Evolutionary conservation across 2,329 filamentous ascomycete species (phyloP).

Genomic region (Aspergillus tubingensis): DNA sequence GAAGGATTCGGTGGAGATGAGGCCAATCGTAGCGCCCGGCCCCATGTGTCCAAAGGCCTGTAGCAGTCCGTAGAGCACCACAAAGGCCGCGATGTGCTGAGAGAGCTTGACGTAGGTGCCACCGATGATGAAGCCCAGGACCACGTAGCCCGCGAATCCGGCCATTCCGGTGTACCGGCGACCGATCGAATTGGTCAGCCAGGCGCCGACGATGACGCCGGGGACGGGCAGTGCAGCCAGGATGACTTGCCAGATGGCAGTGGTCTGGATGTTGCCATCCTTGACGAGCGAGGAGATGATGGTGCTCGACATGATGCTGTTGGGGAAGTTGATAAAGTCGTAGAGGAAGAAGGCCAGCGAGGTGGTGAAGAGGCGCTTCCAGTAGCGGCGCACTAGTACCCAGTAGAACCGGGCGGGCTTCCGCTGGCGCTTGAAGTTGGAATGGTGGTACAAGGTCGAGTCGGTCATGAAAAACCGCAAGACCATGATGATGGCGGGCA

Average conservation of each 20-base stretch:
- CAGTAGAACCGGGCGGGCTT: slow-evolving; percentile 28
- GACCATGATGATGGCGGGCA: slow-evolving; percentile 35
- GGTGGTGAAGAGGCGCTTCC: slow-evolving; percentile 32
- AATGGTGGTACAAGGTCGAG: slow-evolving; percentile 34
- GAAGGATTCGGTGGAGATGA: slow-evolving; percentile 36
- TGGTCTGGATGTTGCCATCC: slow-evolving; percentile 34
- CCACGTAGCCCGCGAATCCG: slow-evolving; percentile 32
- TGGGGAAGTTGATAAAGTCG: slow-evolving; percentile 43
- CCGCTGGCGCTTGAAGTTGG: slow-evolving; percentile 33
- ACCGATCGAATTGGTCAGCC: slow-evolving; percentile 36
- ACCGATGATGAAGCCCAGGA: slow-evolving; percentile 37
- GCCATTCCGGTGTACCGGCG: slow-evolving; percentile 33
- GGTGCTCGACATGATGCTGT: slow-evolving; percentile 39
- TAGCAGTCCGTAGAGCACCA: slow-evolving; percentile 37
- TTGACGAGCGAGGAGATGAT: slow-evolving; percentile 38
- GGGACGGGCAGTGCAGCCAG: slow-evolving; percentile 37
- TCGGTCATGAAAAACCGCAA: slow-evolving; percentile 40
- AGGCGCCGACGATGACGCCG: slow-evolving; percentile 36
- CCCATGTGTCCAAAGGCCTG: slow-evolving; percentile 39
- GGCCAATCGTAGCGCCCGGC: slow-evolving; percentile 36
- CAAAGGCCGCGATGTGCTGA: slow-evolving; percentile 33
- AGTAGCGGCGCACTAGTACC: slow-evolving; percentile 31
- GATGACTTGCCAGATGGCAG: slow-evolving; percentile 40
- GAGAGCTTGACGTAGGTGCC: slow-evolving; percentile 31
- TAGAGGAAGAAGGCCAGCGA: slow-evolving; percentile 40